Evolutionary conservation across 2,329 filamentous ascomycete species (phyloP).

Genomic region (Albifimbria verrucaria): DNA sequence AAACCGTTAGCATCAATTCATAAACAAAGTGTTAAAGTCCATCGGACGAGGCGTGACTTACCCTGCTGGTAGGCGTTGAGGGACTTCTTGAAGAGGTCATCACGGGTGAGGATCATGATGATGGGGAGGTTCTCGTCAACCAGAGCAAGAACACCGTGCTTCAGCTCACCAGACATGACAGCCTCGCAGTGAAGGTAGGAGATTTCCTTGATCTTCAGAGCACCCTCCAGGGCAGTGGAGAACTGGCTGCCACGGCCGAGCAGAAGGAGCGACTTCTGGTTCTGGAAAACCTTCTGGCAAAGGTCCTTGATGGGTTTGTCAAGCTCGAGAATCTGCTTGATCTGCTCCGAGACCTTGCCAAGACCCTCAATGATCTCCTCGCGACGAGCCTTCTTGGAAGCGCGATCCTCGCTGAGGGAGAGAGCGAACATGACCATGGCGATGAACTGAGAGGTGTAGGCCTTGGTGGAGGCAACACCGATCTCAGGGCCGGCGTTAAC

Average conservation of each 20-base stretch:
- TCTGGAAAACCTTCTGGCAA: conserved; percentile 88
- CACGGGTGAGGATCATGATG: conserved; percentile 98
- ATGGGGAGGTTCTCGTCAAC: conserved; percentile 98
- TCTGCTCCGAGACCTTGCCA: conserved; percentile 81
- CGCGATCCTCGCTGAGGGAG: conserved; percentile 92
- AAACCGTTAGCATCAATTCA: conserved; percentile 12
- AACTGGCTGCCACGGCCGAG: conserved; percentile 95
- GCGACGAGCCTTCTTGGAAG: conserved; percentile 86
- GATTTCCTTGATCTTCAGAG: conserved; percentile 99
- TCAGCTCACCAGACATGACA: conserved; percentile 99
- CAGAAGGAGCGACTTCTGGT: conserved; percentile 93
- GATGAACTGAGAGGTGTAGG: conserved; percentile 98
- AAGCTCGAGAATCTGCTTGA: conserved; percentile 86
- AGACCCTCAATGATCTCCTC: conserved; percentile 97
- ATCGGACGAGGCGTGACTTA: conserved; percentile 35
- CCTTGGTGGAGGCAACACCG: conserved; percentile 98
- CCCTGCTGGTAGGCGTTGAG: conserved; percentile 98
- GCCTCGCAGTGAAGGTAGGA: conserved; percentile 99
- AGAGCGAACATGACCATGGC: conserved; percentile 99
- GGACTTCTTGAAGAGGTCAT: conserved; percentile 97
- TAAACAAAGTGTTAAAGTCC: background rate
- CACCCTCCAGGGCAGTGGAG: conserved; percentile 94
- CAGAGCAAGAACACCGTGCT: conserved; percentile 95
- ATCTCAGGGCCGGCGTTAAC: conserved; percentile 99
- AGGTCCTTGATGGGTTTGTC: conserved; percentile 93